Evolutionary conservation across 305 asterid genomes (phyloP).

Genomic region (Petunia hybrid): DNA sequence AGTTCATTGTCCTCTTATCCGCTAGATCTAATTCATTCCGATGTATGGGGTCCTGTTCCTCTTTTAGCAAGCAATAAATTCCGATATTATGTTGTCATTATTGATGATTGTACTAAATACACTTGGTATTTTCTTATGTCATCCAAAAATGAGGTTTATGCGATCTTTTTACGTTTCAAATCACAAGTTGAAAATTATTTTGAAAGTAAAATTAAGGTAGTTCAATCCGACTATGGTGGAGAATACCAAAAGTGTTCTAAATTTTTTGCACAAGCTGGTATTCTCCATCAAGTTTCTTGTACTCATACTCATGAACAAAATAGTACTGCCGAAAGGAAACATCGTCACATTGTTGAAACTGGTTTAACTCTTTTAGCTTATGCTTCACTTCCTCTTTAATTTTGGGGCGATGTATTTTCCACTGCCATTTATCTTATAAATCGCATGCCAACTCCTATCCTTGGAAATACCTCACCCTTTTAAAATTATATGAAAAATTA

Average conservation of each 20-base stretch:
- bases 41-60: not conserved
- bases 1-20: too few species aligned
- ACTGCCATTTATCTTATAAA: not conserved
- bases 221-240: too few species aligned
- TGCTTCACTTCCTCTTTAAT: not conserved
- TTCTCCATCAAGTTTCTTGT: not conserved
- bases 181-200: too few species aligned
- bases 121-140: not conserved
- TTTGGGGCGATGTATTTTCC: slow-evolving; percentile 11
- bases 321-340: too few species aligned
- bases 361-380: not conserved
- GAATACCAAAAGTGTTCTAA: not conserved
- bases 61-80: too few species aligned
- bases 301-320: too few species aligned
- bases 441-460: too few species aligned
- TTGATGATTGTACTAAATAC: too few species aligned
- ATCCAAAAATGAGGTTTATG: not conserved
- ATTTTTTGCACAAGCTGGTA: not conserved
- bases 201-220: not conserved
- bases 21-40: not conserved
- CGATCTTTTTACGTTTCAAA: not conserved
- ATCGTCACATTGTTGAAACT: too few species aligned
- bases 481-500: not conserved
- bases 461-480: not conserved
- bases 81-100: too few species aligned